These are phyloP conservation scores for Tetraselmis chui DNA, from an alignment of 139 green algal species.

Conservation along the genomic window DNA sequence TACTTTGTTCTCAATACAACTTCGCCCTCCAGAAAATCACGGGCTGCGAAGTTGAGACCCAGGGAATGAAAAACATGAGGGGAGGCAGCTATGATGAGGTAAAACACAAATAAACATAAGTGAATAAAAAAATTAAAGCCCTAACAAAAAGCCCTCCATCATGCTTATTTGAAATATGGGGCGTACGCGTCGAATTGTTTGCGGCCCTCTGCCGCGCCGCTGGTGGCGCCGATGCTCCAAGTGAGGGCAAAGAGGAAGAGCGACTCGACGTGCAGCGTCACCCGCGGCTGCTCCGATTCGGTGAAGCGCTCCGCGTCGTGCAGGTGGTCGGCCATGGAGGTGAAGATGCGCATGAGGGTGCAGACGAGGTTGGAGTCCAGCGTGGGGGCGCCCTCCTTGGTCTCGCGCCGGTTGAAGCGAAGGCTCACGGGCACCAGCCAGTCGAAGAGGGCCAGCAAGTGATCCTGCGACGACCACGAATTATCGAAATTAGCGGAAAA, in stretches of 20 bases:
- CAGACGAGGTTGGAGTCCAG: conserved; percentile 49
- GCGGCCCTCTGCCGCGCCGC: conserved; percentile 18
- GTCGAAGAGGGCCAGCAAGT: conserved; percentile 20
- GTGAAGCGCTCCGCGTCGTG: background rate
- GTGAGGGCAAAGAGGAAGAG: conserved; percentile 46
- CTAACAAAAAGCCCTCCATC: too few relatives aligned
- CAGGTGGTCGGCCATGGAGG: conserved; percentile 25
- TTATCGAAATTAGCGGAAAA: too few relatives aligned
- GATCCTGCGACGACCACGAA: conserved; percentile 10
- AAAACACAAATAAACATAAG: too few relatives aligned
- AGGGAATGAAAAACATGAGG: too few relatives aligned
- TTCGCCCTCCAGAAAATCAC: too few relatives aligned
- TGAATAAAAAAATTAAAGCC: too few relatives aligned
- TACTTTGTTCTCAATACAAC: too few relatives aligned
- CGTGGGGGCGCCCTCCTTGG: conserved; percentile 47
- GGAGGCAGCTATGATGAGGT: too few relatives aligned
- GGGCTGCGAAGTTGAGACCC: too few relatives aligned
- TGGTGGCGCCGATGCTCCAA: conserved; percentile 40
- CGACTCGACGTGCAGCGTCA: conserved; percentile 24
- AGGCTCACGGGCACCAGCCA: conserved; percentile 26
- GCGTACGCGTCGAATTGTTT: conserved; percentile 22
- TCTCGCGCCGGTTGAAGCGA: conserved; percentile 22
- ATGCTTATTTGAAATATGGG: too few relatives aligned
- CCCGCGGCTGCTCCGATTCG: background rate
- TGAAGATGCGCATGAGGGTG: conserved; percentile 51